phyloP scores from a whole-genome alignment of 1,139 yeast species.

The Hansenula lynferdii region DNA sequence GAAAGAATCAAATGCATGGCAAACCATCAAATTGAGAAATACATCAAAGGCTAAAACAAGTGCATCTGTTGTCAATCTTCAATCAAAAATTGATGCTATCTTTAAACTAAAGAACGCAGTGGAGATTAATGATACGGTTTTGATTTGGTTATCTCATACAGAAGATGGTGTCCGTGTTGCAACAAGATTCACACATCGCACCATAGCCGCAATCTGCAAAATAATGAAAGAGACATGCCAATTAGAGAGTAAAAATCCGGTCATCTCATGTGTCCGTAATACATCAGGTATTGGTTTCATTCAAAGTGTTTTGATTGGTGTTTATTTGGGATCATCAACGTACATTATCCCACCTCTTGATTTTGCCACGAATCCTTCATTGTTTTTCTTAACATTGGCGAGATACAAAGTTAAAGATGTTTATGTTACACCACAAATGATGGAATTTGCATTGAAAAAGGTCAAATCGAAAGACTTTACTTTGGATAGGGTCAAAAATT shows the following conservation, averaged over 20 bases:
- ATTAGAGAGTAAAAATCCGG: slow-evolving; percentile 63
- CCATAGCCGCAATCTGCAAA: slow-evolving; percentile 75
- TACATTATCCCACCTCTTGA: slow-evolving; percentile 75
- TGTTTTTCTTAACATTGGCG: slow-evolving; percentile 68
- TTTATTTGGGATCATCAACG: slow-evolving; percentile 83
- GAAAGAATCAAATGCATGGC: slow-evolving; percentile 44
- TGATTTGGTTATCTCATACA: slow-evolving; percentile 66
- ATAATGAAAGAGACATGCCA: slow-evolving; percentile 91
- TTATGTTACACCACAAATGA: slow-evolving; percentile 80
- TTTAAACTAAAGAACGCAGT: slow-evolving; percentile 33
- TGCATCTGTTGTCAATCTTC: slow-evolving; percentile 37
- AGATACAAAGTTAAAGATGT: slow-evolving; percentile 82
- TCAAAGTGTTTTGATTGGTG: slow-evolving; percentile 77
- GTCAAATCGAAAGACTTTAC: slow-evolving; percentile 59
- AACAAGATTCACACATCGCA: slow-evolving; percentile 55
- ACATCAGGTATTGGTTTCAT: slow-evolving; percentile 84
- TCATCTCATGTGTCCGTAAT: slow-evolving; percentile 85
- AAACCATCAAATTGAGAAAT: slow-evolving; percentile 47
- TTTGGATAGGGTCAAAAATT: slow-evolving; percentile 63
- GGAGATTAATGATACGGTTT: slow-evolving; percentile 36
- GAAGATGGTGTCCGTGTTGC: slow-evolving; percentile 71
- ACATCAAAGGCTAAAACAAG: slow-evolving; percentile 65
- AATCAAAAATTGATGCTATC: slow-evolving; percentile 39
- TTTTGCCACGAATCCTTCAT: slow-evolving; percentile 69
- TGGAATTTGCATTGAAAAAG: slow-evolving; percentile 64